phyloP scores from a whole-genome alignment of 2,329 filamentous ascomycete genomes.

The Fusarium brevicatenulatum region DNA sequence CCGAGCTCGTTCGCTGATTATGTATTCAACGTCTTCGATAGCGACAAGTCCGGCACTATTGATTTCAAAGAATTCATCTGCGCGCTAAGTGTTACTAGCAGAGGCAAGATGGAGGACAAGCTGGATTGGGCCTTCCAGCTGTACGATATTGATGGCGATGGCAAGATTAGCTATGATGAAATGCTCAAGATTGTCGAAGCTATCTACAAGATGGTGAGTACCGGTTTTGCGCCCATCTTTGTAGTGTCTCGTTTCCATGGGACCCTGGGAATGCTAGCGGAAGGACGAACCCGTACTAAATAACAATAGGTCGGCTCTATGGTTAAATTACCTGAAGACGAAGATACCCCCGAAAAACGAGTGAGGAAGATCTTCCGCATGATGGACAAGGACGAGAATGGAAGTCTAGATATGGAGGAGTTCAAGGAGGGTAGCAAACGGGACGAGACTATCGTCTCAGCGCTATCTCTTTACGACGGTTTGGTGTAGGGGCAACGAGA shows the following conservation, averaged over 20 bases:
- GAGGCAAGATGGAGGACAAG: constrained; percentile 99
- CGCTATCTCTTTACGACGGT: constrained; percentile 94
- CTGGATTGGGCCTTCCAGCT: constrained; percentile 99
- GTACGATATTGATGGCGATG: constrained; percentile 98
- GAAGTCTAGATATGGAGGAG: constrained; percentile 94
- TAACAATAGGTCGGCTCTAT: constrained; percentile 86
- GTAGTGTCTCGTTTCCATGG: background rate
- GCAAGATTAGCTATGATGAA: constrained; percentile 98
- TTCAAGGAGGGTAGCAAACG: constrained; percentile 99
- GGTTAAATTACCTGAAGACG: constrained; percentile 98
- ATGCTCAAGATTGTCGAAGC: constrained; percentile 99
- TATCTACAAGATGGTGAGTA: constrained; percentile 96
- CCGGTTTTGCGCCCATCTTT: background rate
- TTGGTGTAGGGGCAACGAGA: constrained; percentile 70
- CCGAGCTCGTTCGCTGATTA: constrained; percentile 98
- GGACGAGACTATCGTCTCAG: constrained; percentile 98
- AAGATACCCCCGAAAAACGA: constrained; percentile 98
- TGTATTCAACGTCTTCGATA: constrained; percentile 99
- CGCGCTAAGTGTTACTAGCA: constrained; percentile 93
- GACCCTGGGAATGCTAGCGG: background rate
- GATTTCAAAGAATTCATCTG: constrained; percentile 99
- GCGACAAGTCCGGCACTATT: constrained; percentile 95
- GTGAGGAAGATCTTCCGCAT: constrained; percentile 98
- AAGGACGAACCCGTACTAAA: constrained; percentile 10
- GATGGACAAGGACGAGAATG: constrained; percentile 99